Base-by-base conservation (phyloP, 163 green algal species). In the Coccomyxa subellipsoidea region DNA sequence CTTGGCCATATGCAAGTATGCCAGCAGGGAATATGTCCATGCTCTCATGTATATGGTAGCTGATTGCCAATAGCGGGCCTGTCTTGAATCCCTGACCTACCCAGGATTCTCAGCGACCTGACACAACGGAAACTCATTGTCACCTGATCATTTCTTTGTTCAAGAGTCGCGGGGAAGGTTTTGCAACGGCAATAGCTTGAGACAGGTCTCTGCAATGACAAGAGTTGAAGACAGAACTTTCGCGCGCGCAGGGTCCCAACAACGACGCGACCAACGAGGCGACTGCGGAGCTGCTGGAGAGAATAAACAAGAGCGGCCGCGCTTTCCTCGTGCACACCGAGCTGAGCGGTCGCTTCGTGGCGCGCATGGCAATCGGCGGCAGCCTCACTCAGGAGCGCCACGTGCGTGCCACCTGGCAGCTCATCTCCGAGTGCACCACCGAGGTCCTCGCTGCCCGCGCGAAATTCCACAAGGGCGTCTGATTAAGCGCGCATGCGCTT, bases 291-390 rank as follows among this genome's bases (percentile, higher is more conserved):
- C 84, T 97, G 53, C 81, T 96, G 59, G 89, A 93, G 29, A 54
- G 72, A 6, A 35, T 97, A 32, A 97, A 97, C 80, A 79, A 78
- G 9, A 84, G 40, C 21, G 92, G 94, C 70, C 73, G 71, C 39
- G 77, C 88, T 0, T 95, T 97, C 85, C 78, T 97, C 38, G 88
- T 92, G 15, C 86, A 92, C 86, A 97, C 94, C 0, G 87, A 93
- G 77, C 82, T 98, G 38, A 80, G 69, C 8, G 94, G 94, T 18
- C 38, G 81, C 53, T 90, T 86, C 82, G 91, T 90, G 39, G 69
- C 95, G 69, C 83, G 94, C 6, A 80, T 95, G 77, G 92, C 90
- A 1, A 79, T 97, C n/a, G 91, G 93, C 38, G 82, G 77, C 53
- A 77, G 83, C 23, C 40, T 75, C 69, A 93, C 88, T 18, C 89